Conservation (phyloP, 2,329 filamentous ascomycete genomes). For the Arthrobotrys entomopaga region DNA sequence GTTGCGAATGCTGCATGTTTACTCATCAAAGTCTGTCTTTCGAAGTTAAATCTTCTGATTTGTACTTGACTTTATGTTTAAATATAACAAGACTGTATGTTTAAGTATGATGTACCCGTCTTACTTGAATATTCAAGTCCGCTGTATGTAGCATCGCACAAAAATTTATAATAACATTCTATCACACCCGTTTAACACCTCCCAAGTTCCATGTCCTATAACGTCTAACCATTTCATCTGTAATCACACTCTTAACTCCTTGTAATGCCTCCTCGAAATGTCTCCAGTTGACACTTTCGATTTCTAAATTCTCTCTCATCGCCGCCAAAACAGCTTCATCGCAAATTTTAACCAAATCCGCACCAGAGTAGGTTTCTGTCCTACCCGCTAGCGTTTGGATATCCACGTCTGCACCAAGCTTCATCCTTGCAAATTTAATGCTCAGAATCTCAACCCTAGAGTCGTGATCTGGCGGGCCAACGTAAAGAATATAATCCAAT, state of each 20-base stretch:
- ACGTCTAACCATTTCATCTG: conserved; percentile 64
- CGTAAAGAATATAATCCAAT: conserved; percentile 72
- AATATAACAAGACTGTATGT: background rate
- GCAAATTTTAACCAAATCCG: conserved; percentile 71
- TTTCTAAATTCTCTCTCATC: conserved; percentile 60
- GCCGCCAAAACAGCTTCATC: conserved; percentile 66
- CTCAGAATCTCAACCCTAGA: conserved; percentile 71
- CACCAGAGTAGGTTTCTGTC: conserved; percentile 73
- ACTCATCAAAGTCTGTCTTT: background rate
- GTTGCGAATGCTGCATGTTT: background rate
- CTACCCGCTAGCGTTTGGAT: conserved; percentile 65
- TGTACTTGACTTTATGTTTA: background rate
- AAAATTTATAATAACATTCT: too few species aligned
- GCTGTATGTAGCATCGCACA: too few species aligned
- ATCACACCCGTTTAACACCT: conserved; percentile 58
- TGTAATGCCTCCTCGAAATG: conserved; percentile 58
- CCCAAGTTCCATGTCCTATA: conserved; percentile 64
- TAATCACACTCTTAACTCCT: conserved; percentile 65
- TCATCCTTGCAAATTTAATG: conserved; percentile 68
- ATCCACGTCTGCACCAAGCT: conserved; percentile 67
- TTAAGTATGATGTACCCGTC: too few species aligned
- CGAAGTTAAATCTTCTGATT: background rate
- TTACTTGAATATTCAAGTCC: too few species aligned
- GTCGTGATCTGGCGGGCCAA: conserved; percentile 70
- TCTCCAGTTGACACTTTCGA: conserved; percentile 47